Conservation (phyloP, 306 rosid genomes). For the Cucurbita argyrosperma region DNA sequence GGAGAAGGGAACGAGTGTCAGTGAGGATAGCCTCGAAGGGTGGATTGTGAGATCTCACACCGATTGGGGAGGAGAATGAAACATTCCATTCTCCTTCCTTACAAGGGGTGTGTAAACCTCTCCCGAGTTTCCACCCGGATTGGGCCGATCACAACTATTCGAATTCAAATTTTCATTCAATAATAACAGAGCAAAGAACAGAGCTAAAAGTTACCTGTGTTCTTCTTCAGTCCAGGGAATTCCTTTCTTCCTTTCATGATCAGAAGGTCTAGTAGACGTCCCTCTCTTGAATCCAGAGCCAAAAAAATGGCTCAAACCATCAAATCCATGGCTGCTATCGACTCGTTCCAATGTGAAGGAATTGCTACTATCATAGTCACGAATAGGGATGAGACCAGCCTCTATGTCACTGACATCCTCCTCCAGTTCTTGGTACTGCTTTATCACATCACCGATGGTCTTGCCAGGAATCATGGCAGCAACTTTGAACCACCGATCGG, state of each 20-base stretch:
- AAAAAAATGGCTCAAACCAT: constrained; percentile 47
- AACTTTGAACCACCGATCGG: constrained; percentile 68
- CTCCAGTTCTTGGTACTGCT: constrained; percentile 69
- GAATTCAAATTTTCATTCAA: background rate
- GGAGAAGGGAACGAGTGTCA: too few relatives aligned
- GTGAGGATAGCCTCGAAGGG: too few relatives aligned
- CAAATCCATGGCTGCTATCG: constrained; percentile 32
- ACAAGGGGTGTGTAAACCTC: too few relatives aligned
- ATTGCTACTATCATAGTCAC: constrained; percentile 30
- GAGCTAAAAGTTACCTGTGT: constrained; percentile 47
- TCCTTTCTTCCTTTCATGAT: constrained; percentile 83
- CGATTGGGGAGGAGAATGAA: too few relatives aligned
- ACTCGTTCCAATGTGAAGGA: constrained; percentile 65
- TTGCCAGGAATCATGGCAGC: constrained; percentile 76
- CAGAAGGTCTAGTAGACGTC: constrained; percentile 38
- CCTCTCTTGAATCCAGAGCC: constrained; percentile 49
- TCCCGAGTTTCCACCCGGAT: too few relatives aligned
- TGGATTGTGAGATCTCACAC: too few relatives aligned
- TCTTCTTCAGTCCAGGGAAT: constrained; percentile 91
- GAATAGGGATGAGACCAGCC: constrained; percentile 67
- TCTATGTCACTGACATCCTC: constrained; percentile 81
- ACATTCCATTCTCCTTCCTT: too few relatives aligned
- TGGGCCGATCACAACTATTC: background rate
- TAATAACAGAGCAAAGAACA: background rate
- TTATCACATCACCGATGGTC: constrained; percentile 73